Evolutionary conservation across 2,329 filamentous ascomycete genomes (phyloP).

Genomic region (Aureobasidium mangrovei): DNA sequence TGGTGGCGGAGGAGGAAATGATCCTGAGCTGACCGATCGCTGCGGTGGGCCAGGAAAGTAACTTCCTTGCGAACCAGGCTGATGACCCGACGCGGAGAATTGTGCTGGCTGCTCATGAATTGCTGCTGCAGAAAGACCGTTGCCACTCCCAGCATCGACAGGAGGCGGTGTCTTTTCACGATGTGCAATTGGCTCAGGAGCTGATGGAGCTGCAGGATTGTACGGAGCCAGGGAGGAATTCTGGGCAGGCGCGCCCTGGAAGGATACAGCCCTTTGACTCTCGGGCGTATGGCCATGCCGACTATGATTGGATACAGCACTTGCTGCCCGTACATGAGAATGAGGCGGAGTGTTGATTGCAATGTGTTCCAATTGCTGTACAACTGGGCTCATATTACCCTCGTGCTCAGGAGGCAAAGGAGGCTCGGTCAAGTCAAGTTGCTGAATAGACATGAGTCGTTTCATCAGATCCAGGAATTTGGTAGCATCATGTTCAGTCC

Average conservation of each 20-base stretch:
- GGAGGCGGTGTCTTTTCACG: conserved; percentile 74
- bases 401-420: conserved; percentile 40
- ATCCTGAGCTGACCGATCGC: conserved; percentile 18
- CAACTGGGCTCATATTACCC: conserved; percentile 56
- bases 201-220: conserved; percentile 69
- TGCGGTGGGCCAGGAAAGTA: conserved; percentile 34
- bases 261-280: neutral
- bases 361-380: conserved; percentile 63
- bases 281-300: conserved; percentile 22
- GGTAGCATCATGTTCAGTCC: conserved; percentile 63
- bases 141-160: conserved; percentile 51
- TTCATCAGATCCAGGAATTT: conserved; percentile 61
- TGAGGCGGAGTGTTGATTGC: conserved; percentile 55
- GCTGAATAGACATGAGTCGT: conserved; percentile 52
- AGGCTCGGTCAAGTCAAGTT: conserved; percentile 57
- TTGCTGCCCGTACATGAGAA: conserved; percentile 36
- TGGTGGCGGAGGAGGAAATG: conserved; percentile 28
- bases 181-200: conserved; percentile 61
- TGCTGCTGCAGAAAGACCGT: conserved; percentile 33
- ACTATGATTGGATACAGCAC: conserved; percentile 25
- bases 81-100: conserved; percentile 19
- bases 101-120: conserved; percentile 28
- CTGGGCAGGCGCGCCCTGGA: conserved; percentile 14
- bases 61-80: conserved; percentile 15
- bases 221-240: conserved; percentile 57